A percentile compares a stretch with the other conserved stretches of the same genome.
Evolutionary conservation across 495 filamentous ascomycete species (phyloP).

Genomic region (Aspergillus heteromorphus): DNA sequence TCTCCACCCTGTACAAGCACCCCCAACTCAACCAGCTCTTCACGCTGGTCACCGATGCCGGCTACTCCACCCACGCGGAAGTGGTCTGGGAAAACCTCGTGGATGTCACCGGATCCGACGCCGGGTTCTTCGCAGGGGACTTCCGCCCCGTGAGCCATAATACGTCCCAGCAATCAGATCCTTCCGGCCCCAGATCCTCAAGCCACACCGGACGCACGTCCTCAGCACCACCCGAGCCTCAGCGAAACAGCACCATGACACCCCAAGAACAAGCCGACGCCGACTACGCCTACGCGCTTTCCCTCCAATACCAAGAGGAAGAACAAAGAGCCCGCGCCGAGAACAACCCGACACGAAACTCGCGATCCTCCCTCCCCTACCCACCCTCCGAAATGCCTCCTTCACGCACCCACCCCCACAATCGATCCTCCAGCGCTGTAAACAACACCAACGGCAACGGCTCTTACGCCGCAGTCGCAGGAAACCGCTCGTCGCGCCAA

Average conservation of each 20-base stretch:
- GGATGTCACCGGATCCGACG: slow-evolving; percentile 77
- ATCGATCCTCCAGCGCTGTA: slow-evolving; percentile 14
- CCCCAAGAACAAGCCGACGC: slow-evolving; percentile 44
- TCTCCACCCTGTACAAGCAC: slow-evolving; percentile 82
- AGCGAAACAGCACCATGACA: slow-evolving; percentile 16
- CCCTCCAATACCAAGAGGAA: slow-evolving; percentile 45
- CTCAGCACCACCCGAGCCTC: slow-evolving; percentile 6
- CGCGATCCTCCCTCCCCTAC: slow-evolving; percentile 10
- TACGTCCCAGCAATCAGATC: slow-evolving; percentile 20
- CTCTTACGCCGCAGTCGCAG: slow-evolving; percentile 3
- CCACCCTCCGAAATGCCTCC: background rate
- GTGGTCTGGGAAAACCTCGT: slow-evolving; percentile 93
- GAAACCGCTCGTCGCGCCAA: slow-evolving; percentile 4
- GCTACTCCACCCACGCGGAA: slow-evolving; percentile 82
- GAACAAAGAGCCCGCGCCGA: slow-evolving; percentile 24
- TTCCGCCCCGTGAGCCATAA: slow-evolving; percentile 73
- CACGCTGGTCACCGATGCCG: slow-evolving; percentile 85
- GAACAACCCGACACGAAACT: slow-evolving; percentile 4
- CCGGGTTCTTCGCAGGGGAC: slow-evolving; percentile 84
- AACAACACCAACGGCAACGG: slow-evolving; percentile 3
- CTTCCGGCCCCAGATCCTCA: slow-evolving; percentile 26
- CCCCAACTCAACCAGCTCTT: slow-evolving; percentile 65
- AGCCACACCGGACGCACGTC: slow-evolving; percentile 15
- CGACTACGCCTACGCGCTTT: slow-evolving; percentile 45
- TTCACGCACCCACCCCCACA: slow-evolving; percentile 1